Conservation (phyloP, 192 early-diverging fungal genomes). For the Chytriomyces sp. region DNA sequence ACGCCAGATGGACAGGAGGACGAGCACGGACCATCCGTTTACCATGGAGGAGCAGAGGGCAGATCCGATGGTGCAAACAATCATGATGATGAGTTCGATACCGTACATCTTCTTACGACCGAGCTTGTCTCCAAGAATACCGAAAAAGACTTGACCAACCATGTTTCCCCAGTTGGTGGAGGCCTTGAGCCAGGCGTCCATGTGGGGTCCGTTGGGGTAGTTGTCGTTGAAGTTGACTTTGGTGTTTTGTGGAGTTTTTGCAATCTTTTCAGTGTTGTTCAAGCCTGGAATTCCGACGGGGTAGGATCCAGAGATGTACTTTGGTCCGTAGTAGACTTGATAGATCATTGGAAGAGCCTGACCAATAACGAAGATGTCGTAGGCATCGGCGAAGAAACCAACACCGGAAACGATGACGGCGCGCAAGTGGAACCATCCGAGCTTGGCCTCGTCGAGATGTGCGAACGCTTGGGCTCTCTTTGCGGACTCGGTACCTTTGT, state of each 20-base stretch:
- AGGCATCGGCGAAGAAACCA: conserved; percentile 73
- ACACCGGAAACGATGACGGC: conserved; percentile 57
- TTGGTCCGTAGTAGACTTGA: conserved; percentile 41
- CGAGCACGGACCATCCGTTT: conserved; percentile 69
- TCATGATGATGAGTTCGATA: conserved; percentile 87
- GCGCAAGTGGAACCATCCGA: conserved; percentile 55
- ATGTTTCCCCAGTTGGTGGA: conserved; percentile 88
- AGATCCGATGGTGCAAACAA: conserved; percentile 81
- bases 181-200: conserved; percentile 87
- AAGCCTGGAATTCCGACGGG: neutral
- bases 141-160: conserved; percentile 89
- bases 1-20: conserved; percentile 86
- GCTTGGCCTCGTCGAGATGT: conserved; percentile 49
- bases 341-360: conserved; percentile 85
- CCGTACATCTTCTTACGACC: conserved; percentile 92
- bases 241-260: conserved; percentile 39
- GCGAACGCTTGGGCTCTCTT: conserved; percentile 40
- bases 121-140: conserved; percentile 83
- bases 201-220: conserved; percentile 36
- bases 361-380: conserved; percentile 94
- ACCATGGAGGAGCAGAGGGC: conserved; percentile 73
- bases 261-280: conserved; percentile 7
- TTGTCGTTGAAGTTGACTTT: conserved; percentile 31
- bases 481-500: neutral
- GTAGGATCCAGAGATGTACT: conserved; percentile 32